A percentile compares a stretch with the other conserved stretches of the same genome.
Evolutionary conservation across 441 rosid genomes (phyloP).

Genomic region (Jatropha podagrica): DNA sequence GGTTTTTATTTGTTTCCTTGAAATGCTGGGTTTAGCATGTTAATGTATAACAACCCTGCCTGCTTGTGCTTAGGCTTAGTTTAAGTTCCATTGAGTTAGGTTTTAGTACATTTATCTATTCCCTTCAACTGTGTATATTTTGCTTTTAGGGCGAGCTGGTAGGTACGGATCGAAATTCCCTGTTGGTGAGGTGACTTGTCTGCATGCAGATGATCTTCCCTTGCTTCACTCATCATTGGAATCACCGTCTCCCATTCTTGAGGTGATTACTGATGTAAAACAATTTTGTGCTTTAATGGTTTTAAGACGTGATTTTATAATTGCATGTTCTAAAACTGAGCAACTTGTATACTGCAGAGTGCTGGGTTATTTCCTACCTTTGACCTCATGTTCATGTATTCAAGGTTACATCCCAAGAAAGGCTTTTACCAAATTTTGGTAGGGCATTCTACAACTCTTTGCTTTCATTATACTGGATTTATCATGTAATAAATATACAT

Average conservation of each 20-base stretch:
- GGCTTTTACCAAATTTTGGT: conserved; percentile 74
- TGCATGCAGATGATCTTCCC: conserved; percentile 58
- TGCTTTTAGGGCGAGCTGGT: conserved; percentile 78
- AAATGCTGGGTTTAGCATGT: neutral
- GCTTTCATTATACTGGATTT: neutral
- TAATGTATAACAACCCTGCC: neutral
- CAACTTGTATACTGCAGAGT: conserved; percentile 42
- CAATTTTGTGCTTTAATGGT: neutral
- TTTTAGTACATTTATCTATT: neutral
- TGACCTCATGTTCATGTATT: conserved; percentile 73
- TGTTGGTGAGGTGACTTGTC: conserved; percentile 89
- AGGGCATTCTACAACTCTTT: conserved; percentile 22
- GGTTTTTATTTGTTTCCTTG: conserved; percentile 9
- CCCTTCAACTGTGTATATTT: conserved; percentile 15
- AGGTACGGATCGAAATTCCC: conserved; percentile 89
- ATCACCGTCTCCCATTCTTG: conserved; percentile 68
- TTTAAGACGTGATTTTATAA: conserved; percentile 11
- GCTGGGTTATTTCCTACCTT: conserved; percentile 90
- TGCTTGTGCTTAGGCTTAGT: neutral
- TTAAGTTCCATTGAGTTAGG: neutral
- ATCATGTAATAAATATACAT: neutral
- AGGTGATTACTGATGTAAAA: conserved; percentile 40
- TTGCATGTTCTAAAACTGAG: conserved; percentile 29
- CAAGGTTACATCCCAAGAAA: conserved; percentile 56
- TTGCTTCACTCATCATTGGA: conserved; percentile 72